A percentile compares a stretch with the other conserved stretches of the same genome.
Conservation (phyloP, 441 rosid genomes). For the Raphanus hybrid region DNA sequence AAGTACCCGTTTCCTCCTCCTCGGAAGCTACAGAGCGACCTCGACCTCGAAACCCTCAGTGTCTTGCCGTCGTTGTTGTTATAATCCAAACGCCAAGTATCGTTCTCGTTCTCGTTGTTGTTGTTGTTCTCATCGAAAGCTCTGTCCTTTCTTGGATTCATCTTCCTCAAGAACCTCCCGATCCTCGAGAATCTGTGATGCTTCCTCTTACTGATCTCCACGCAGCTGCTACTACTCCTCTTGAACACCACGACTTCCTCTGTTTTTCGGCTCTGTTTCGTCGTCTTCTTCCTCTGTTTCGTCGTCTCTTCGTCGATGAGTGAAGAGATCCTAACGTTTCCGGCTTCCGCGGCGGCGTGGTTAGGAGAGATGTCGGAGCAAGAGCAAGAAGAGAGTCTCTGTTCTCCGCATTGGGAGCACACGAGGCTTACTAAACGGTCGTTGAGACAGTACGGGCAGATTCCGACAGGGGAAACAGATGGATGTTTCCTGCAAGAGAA, state of each 20-base stretch:
- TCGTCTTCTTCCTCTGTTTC: constrained; percentile 32
- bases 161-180: constrained; percentile 75
- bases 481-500: constrained; percentile 91
- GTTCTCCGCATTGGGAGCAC: constrained; percentile 96
- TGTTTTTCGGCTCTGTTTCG: constrained; percentile 41
- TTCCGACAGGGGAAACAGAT: constrained; percentile 69
- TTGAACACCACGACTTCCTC: constrained; percentile 67
- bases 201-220: constrained; percentile 70
- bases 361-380: constrained; percentile 81
- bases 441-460: constrained; percentile 87
- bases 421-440: constrained; percentile 85
- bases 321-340: constrained; percentile 82
- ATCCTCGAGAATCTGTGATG: constrained; percentile 74
- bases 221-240: constrained; percentile 87
- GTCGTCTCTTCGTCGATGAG: constrained; percentile 62
- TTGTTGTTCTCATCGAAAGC: constrained; percentile 39
- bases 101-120: constrained; percentile 50
- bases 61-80: constrained; percentile 36
- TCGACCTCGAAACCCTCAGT: constrained; percentile 79
- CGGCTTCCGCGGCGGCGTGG: constrained; percentile 67
- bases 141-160: constrained; percentile 48
- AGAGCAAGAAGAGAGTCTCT: constrained; percentile 89
- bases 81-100: constrained; percentile 82
- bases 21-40: constrained; percentile 90
- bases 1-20: constrained; percentile 74